phyloP scores from a whole-genome alignment of 2,329 filamentous ascomycete species.

The Aureobasidium melanogenum region DNA sequence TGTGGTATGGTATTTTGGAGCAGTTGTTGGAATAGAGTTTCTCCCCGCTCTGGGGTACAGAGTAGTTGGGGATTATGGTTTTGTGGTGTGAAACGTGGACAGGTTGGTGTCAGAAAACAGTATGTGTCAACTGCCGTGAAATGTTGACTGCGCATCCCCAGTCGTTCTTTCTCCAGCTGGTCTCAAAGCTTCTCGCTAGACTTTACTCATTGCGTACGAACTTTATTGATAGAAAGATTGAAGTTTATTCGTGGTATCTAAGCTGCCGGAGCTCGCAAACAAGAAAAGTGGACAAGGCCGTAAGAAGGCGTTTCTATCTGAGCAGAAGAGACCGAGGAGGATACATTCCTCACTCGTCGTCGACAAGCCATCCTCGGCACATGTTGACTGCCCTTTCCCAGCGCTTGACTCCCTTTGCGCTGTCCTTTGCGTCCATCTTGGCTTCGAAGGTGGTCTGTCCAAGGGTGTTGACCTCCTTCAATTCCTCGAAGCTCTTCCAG shows the following conservation, averaged over 20 bases:
- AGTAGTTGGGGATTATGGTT: too few relatives aligned
- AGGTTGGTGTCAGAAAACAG: too few relatives aligned
- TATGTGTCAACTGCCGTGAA: not conserved
- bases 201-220: not conserved
- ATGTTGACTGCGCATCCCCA: not conserved
- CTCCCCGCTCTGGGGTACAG: too few relatives aligned
- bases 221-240: not conserved
- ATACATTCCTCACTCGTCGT: slow-evolving; percentile 19
- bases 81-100: too few relatives aligned
- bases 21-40: too few relatives aligned
- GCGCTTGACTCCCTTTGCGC: slow-evolving; percentile 54
- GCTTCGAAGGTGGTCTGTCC: slow-evolving; percentile 65
- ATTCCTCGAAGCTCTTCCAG: slow-evolving; percentile 66
- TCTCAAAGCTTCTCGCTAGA: not conserved
- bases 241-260: slow-evolving; percentile 1
- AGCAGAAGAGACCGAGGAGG: not conserved
- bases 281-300: not conserved
- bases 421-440: slow-evolving; percentile 49
- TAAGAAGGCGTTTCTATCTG: not conserved
- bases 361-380: slow-evolving; percentile 62
- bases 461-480: slow-evolving; percentile 62
- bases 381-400: slow-evolving; percentile 74
- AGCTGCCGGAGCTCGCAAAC: not conserved
- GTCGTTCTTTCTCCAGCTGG: not conserved
- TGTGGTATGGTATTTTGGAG: too few relatives aligned